Base-by-base conservation (phyloP, 208 protist genomes). In the Naegleria fowleri region DNA sequence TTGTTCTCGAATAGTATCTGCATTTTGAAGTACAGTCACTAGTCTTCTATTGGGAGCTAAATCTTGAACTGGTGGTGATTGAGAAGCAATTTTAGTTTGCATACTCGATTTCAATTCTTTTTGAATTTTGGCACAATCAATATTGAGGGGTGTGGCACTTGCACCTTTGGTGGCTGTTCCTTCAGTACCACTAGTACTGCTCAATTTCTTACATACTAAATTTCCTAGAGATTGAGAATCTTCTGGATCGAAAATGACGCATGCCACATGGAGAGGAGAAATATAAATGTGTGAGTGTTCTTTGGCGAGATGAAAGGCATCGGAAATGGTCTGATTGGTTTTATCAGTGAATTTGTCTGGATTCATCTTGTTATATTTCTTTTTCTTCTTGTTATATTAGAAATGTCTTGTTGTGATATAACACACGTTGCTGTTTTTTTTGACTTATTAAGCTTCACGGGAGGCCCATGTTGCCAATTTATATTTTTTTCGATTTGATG, bases 181-280 rank as follows among this genome's bases (percentile, higher is more conserved):
- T 43, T 13, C 25, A 7, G 25, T 22, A 4, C 86, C 33, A 6
- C 36, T 41, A 5, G 25, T 52, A 5, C 36, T 36, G 15, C 33
- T n/a, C 0, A 33, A 22, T 36, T 86, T 86, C 25, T 51, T 75
- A 38, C 43, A 41, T 11, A 36, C 89, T 25, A 33, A 91, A 41
- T 90, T 52, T 25, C n/a, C 38, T 5, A 38, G 39, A n/a, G 90
- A 36, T 58, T 88, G 40, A 29, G 19, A 16, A 52, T 91, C 38
- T 19, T 91, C 83, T 13, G 84, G 55, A n/a, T 58, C n/a, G 83
- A 91, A 84, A 38, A 91, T 58, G 7, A 52, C 90, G 22, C 19
- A n/a, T 19, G 90, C 90, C 1, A 91, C 16, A 86, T 91, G 90
- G 11, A 90, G n/a, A 55, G 90, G 90, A 25, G 29, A 33, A n/a